These are phyloP conservation scores for Gentiana straminea DNA, from an alignment of 257 asterid species.

Conservation along the genomic window DNA sequence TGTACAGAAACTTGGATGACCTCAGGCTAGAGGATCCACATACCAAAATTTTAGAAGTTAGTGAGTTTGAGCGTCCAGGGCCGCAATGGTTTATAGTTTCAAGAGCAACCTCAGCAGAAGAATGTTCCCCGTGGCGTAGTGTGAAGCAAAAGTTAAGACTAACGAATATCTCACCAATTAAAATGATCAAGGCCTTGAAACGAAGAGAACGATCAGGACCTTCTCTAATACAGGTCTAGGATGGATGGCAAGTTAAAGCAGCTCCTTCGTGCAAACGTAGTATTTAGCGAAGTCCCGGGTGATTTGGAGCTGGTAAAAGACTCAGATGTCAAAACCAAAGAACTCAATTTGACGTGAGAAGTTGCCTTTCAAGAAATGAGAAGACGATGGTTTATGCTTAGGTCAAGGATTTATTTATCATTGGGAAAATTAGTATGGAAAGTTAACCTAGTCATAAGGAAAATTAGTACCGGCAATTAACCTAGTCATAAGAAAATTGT, in stretches of 20 bases:
- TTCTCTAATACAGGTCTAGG: slow-evolving; percentile 63
- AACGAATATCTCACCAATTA: slow-evolving; percentile 77
- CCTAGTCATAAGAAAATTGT: background rate
- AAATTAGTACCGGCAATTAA: background rate
- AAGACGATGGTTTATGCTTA: background rate
- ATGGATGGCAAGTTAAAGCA: slow-evolving; percentile 86
- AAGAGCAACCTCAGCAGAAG: slow-evolving; percentile 88
- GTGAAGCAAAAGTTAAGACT: slow-evolving; percentile 80
- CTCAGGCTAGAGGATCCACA: background rate
- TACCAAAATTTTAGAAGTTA: slow-evolving; percentile 74
- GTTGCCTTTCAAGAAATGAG: background rate
- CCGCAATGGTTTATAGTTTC: slow-evolving; percentile 32
- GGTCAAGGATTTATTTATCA: background rate
- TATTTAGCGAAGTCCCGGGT: too few relatives aligned
- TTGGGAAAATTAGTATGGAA: background rate
- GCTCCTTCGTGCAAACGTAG: slow-evolving; percentile 87
- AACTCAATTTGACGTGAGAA: background rate
- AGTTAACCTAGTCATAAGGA: background rate
- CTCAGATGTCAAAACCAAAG: background rate
- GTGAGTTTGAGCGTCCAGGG: slow-evolving; percentile 73
- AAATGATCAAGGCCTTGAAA: slow-evolving; percentile 69
- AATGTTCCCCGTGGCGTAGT: slow-evolving; percentile 85
- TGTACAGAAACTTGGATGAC: too few relatives aligned
- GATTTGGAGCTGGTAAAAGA: background rate
- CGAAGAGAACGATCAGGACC: slow-evolving; percentile 98